These are phyloP conservation scores for Malassezia obtusa DNA, from an alignment of 1,284 basidiomycete species.

Conservation along the genomic window DNA sequence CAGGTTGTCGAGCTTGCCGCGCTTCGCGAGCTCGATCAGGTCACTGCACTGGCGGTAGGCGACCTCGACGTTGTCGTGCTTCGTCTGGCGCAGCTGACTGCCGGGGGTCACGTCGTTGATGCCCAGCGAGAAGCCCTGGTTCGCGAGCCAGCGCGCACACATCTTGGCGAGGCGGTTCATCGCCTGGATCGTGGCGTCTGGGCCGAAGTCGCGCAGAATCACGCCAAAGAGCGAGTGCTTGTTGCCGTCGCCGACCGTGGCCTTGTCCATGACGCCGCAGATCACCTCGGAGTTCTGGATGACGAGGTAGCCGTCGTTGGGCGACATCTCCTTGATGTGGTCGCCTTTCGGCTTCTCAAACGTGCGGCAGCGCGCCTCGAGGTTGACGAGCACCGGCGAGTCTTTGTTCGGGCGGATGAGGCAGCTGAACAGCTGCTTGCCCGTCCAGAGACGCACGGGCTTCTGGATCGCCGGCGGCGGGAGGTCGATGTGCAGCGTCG, in stretches of 20 bases:
- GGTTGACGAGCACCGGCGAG: conserved; percentile 68
- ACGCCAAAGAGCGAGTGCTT: conserved; percentile 99
- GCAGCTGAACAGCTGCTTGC: conserved; percentile 93
- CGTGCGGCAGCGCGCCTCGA: conserved; percentile 92
- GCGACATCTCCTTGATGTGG: conserved; percentile 68
- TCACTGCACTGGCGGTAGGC: conserved; percentile 82
- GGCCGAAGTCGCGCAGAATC: conserved; percentile 91
- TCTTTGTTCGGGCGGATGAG: conserved; percentile 87
- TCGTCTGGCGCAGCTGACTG: conserved; percentile 65
- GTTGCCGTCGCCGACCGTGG: conserved; percentile 93
- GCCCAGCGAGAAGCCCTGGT: conserved; percentile 93
- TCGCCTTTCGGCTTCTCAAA: conserved; percentile 65
- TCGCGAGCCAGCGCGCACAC: conserved; percentile 88
- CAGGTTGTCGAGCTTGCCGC: conserved; percentile 85
- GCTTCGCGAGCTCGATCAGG: conserved; percentile 78
- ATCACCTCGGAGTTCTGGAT: conserved; percentile 97
- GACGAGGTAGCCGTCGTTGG: conserved; percentile 96
- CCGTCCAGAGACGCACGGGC: conserved; percentile 87
- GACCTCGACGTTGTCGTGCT: conserved; percentile 74
- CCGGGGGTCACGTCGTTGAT: conserved; percentile 99
- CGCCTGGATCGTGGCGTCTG: conserved; percentile 81
- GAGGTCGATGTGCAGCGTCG: conserved; percentile 81
- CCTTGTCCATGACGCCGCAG: conserved; percentile 99
- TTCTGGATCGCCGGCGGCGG: conserved; percentile 92
- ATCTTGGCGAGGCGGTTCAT: conserved; percentile 96